Conservation (phyloP, 2,329 filamentous ascomycete genomes). For the Pseudogymnoascus sp. region DNA sequence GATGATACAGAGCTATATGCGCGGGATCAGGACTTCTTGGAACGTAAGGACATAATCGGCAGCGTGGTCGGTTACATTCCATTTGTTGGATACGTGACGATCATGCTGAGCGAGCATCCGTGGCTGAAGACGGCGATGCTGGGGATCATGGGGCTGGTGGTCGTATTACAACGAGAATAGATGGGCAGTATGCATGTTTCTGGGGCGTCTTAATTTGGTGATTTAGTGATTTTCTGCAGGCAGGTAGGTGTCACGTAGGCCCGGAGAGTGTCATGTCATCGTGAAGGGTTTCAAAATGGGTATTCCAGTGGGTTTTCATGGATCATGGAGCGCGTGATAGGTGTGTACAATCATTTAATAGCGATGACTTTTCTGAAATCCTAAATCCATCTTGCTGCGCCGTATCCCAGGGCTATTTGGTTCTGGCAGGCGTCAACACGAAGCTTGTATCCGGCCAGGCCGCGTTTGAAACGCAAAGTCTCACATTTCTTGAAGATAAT, state of each 20-base stretch:
- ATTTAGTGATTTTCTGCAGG: neutral
- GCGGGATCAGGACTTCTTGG: slow-evolving; percentile 74
- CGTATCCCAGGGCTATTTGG: neutral
- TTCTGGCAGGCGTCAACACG: neutral
- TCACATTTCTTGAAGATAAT: neutral
- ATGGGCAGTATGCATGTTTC: slow-evolving; percentile 3
- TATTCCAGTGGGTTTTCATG: neutral
- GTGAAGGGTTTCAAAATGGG: neutral
- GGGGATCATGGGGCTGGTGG: slow-evolving; percentile 88
- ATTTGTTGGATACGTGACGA: slow-evolving; percentile 94
- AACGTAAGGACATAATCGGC: slow-evolving; percentile 83
- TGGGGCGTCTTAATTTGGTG: neutral
- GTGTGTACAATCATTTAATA: neutral
- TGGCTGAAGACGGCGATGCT: slow-evolving; percentile 96
- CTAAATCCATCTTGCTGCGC: neutral
- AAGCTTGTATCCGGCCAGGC: neutral
- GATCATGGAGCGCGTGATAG: neutral
- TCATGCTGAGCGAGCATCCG: slow-evolving; percentile 87
- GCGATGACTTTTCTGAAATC: neutral
- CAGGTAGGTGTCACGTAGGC: neutral
- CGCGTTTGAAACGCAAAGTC: neutral
- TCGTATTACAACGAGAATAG: slow-evolving; percentile 83
- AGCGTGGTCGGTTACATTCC: slow-evolving; percentile 88
- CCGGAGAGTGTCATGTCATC: neutral
- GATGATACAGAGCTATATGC: slow-evolving; percentile 93